phyloP scores from a whole-genome alignment of 2,329 filamentous ascomycete genomes.

The Neonectria coccinea region DNA sequence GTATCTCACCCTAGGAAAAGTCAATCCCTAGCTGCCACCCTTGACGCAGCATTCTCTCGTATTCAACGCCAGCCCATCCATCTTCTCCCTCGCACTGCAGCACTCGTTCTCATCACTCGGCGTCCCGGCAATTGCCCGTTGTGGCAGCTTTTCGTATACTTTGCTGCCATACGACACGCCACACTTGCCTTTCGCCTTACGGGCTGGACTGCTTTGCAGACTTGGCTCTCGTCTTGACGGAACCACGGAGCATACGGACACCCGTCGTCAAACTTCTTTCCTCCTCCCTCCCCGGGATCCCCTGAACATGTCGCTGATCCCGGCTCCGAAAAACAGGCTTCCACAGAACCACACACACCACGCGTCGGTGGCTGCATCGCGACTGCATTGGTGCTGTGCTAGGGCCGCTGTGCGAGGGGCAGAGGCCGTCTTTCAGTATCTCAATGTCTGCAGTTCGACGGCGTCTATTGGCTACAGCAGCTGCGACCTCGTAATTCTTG shows the following conservation, averaged over 20 bases:
- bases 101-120: conserved; percentile 2
- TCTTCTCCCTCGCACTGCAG: conserved; percentile 5
- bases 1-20: conserved; percentile 14
- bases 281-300: conserved; percentile 6
- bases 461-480: conserved; percentile 35
- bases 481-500: conserved; percentile 33
- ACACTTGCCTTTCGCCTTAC: background rate
- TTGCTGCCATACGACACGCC: background rate
- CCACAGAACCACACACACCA: conserved; percentile 31
- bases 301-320: conserved; percentile 13
- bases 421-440: conserved; percentile 27
- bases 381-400: conserved; percentile 38
- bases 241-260: conserved; percentile 5
- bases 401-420: conserved; percentile 21
- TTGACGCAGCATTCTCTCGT: conserved; percentile 40
- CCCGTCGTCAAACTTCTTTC: conserved; percentile 4
- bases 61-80: conserved; percentile 38
- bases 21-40: conserved; percentile 28
- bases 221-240: background rate
- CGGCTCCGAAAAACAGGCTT: conserved; percentile 38
- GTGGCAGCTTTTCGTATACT: conserved; percentile 5
- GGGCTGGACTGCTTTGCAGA: background rate
- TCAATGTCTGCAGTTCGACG: conserved; percentile 28
- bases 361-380: conserved; percentile 23
- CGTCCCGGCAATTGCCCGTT: conserved; percentile 20